phyloP scores from a whole-genome alignment of 306 rosid species.

The Arachis hypogaea region DNA sequence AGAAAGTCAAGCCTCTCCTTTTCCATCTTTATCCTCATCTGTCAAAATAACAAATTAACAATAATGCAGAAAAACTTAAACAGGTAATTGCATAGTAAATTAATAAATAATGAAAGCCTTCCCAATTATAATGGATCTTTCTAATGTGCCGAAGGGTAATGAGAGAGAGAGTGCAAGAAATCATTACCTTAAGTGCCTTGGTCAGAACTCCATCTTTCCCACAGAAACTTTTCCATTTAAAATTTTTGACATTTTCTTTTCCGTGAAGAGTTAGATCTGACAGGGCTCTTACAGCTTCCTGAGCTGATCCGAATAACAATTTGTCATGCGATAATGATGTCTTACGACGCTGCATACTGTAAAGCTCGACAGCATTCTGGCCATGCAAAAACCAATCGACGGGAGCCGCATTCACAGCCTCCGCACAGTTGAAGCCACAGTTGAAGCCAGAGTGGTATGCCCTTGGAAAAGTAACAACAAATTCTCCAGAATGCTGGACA shows the following conservation, averaged over 20 bases:
- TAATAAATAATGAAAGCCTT: constrained; percentile 33
- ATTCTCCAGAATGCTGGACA: constrained; percentile 78
- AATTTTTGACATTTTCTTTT: constrained; percentile 50
- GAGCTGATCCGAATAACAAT: constrained; percentile 72
- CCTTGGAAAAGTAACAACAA: constrained; percentile 92
- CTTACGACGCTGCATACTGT: constrained; percentile 78
- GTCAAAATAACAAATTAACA: constrained; percentile 40
- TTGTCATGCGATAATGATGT: constrained; percentile 94
- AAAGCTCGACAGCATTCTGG: constrained; percentile 86
- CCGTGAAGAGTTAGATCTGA: constrained; percentile 52
- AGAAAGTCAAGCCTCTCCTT: constrained; percentile 70
- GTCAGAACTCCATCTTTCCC: constrained; percentile 86
- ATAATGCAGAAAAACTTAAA: not conserved
- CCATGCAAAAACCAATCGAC: constrained; percentile 93
- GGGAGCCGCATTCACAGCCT: constrained; percentile 97
- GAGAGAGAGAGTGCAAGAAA: constrained; percentile 17
- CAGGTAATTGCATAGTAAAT: constrained; percentile 8
- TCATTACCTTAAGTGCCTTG: constrained; percentile 72
- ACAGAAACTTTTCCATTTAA: constrained; percentile 62
- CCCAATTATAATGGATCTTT: constrained; percentile 2
- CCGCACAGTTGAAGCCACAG: constrained; percentile 96
- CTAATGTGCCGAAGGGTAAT: constrained; percentile 10
- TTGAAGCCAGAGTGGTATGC: constrained; percentile 95
- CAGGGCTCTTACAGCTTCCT: constrained; percentile 67
- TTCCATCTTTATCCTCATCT: constrained; percentile 81